phyloP scores from a whole-genome alignment of 2,329 filamentous ascomycete genomes.

The Ophiostoma triangulosporum region DNA sequence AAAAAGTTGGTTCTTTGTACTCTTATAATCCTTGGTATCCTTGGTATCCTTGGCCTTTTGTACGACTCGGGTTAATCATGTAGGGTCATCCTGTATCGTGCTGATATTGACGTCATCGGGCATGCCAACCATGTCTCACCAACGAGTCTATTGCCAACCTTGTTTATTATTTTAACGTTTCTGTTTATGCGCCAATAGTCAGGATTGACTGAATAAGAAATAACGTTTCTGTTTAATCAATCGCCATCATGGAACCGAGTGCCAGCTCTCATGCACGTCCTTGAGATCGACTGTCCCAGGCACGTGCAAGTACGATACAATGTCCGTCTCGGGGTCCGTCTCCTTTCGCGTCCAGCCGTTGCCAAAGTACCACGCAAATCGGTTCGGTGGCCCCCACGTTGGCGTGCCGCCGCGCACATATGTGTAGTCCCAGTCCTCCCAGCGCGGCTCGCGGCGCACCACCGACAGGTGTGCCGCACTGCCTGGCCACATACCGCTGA shows the following conservation, averaged over 20 bases:
- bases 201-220: too few species aligned
- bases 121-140: too few species aligned
- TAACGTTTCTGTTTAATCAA: too few species aligned
- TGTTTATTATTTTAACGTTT: too few species aligned
- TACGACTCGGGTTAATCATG: too few species aligned
- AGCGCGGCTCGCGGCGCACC: slow-evolving; percentile 18
- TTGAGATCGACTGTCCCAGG: slow-evolving; percentile 45
- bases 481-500: slow-evolving; percentile 18
- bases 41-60: too few species aligned
- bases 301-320: slow-evolving; percentile 29
- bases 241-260: background rate
- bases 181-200: too few species aligned
- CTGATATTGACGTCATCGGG: too few species aligned
- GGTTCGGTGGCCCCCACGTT: slow-evolving; percentile 3
- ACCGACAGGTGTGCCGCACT: slow-evolving; percentile 17
- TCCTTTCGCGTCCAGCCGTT: slow-evolving; percentile 31
- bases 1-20: background rate
- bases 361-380: slow-evolving; percentile 30
- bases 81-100: too few species aligned
- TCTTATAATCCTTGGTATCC: background rate
- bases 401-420: slow-evolving; percentile 33
- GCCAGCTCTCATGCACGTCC: slow-evolving; percentile 57
- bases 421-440: slow-evolving; percentile 22
- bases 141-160: too few species aligned
- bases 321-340: slow-evolving; percentile 25